Evolutionary conservation across 2,329 filamentous ascomycete species (phyloP), one percentile per base, ranked within the genome.

Genomic region (Elsinoe necatrix): DNA sequence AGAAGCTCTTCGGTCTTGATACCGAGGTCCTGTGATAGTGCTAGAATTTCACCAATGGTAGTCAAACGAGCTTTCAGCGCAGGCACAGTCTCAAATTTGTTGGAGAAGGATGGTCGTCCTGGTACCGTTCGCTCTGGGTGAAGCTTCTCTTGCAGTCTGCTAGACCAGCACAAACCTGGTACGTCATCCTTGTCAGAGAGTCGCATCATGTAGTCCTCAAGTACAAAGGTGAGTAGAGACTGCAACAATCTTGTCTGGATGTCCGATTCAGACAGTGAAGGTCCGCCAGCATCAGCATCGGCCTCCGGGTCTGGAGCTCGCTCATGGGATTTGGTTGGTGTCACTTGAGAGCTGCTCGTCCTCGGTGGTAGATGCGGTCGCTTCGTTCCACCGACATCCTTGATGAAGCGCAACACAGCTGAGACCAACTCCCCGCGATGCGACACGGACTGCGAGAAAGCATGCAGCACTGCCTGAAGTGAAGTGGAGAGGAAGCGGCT

Each of bases 401-500:
- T 85, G 39, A 88, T 76, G 29, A 89, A 80, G 60, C 86, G 82
- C 61, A 89, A 81, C 18, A 89, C 80, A 1, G 83, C 80, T 0
- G 84, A 79, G 0, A 87, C 86, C 66, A 85, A 83, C 64, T 85
- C 84, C 60, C 84, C 80, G 7, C 69, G 67, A 59, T 80, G 79
- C 7, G 77, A 66, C 1, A 74, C 73, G 57, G 81, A 74, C 52
- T 81, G 61, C 74, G 81, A 66, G 76, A 87, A 91, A 43, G 81
- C 81, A 56, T 79, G 75, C 56, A 85, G 77, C 48, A 91, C 81
- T 23, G 86, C 85, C 61, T 86, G 82, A 14, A 93, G 74, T n/a
- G 85, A 86, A 0, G 84, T 83, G 54, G 86, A 87, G 18, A 93
- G 76, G 69, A 92, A 93, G 31, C 86, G 80, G 48, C 86, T 90